Conservation (phyloP, 2,329 filamentous ascomycete genomes). For the Stylonectria norvegica region DNA sequence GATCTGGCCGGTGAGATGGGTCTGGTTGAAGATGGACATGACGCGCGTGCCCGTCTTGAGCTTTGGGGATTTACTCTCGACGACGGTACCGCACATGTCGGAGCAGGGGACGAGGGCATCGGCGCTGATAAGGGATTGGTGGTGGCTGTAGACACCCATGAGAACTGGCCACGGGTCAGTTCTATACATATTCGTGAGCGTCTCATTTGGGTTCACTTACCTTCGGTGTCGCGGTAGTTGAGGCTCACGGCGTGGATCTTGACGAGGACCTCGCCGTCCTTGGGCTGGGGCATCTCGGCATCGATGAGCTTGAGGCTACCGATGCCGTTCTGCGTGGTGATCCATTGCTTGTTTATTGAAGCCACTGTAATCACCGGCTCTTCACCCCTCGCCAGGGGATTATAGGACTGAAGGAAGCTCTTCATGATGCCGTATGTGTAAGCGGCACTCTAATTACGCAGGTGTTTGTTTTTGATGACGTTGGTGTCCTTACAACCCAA, state of each 20-base stretch:
- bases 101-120: constrained; percentile 59
- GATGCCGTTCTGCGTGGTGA: constrained; percentile 52
- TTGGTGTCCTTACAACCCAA: too few relatives aligned
- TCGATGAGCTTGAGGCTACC: constrained; percentile 48
- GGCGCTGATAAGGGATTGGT: constrained; percentile 46
- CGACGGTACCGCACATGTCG: constrained; percentile 65
- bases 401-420: constrained; percentile 20
- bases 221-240: constrained; percentile 50
- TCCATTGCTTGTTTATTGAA: constrained; percentile 49
- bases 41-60: constrained; percentile 63
- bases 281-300: constrained; percentile 44
- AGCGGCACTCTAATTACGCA: too few relatives aligned
- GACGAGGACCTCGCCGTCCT: constrained; percentile 50
- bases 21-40: constrained; percentile 60
- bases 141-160: constrained; percentile 65
- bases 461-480: too few relatives aligned
- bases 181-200: background rate
- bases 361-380: constrained; percentile 12
- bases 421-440: constrained; percentile 13
- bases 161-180: constrained; percentile 43
- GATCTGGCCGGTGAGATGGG: constrained; percentile 57
- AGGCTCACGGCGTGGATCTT: constrained; percentile 45
- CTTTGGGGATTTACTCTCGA: constrained; percentile 37
- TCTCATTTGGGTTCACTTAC: constrained; percentile 24
- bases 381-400: constrained; percentile 18